These are phyloP conservation scores for Rhodamnia rubescens DNA, from an alignment of 345 rosid genomes.

Conservation along the genomic window DNA sequence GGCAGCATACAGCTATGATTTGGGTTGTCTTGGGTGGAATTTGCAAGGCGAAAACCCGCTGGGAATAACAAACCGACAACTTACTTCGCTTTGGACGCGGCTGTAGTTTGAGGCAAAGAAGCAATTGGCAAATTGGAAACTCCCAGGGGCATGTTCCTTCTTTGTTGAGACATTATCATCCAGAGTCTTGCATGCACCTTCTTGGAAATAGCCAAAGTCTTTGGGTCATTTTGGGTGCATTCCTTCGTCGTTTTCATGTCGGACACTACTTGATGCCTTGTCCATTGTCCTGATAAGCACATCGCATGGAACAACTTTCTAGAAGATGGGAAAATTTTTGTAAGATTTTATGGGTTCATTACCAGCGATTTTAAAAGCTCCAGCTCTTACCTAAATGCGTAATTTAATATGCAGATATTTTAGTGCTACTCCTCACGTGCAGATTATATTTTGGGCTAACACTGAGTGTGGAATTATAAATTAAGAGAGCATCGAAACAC, in stretches of 20 bases:
- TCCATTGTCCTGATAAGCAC: not conserved
- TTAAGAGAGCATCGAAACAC: not conserved
- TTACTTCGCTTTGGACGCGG: not conserved
- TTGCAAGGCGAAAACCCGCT: not conserved
- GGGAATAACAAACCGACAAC: not conserved
- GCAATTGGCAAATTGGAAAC: not conserved
- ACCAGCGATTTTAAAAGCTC: not conserved
- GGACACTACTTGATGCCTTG: not conserved
- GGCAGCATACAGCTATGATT: not conserved
- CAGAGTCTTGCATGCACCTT: not conserved
- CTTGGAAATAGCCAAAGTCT: not conserved
- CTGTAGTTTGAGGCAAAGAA: not conserved
- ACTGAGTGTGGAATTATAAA: not conserved
- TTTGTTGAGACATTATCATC: not conserved
- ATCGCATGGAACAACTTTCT: not conserved
- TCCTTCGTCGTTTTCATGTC: not conserved
- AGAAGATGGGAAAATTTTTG: not conserved
- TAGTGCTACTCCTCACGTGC: not conserved
- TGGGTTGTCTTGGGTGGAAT: not conserved
- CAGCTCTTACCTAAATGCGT: not conserved
- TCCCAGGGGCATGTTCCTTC: not conserved
- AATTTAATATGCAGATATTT: not conserved
- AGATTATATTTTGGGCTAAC: not conserved
- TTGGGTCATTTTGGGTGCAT: not conserved
- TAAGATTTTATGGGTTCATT: not conserved